Percentiles rank a stretch among this genome's conserved stretches.
Conservation (phyloP, 2,329 filamentous ascomycete species). For the Cladosporium sp. region DNA sequence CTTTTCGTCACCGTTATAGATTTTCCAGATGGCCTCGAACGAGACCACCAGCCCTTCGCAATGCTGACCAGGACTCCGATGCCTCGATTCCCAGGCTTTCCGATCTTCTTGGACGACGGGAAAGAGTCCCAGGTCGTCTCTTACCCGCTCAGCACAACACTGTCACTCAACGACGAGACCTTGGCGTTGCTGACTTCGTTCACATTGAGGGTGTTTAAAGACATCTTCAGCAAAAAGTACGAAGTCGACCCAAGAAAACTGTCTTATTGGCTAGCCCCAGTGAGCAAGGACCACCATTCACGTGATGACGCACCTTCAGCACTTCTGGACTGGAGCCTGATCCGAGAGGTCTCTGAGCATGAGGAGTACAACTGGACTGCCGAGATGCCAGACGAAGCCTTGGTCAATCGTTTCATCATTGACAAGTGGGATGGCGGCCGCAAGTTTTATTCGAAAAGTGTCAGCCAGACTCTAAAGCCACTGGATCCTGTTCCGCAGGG, state of each 20-base stretch:
- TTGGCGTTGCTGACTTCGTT: slow-evolving; percentile 66
- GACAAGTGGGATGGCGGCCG: slow-evolving; percentile 59
- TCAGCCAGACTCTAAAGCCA: slow-evolving; percentile 58
- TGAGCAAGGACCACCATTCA: slow-evolving; percentile 3
- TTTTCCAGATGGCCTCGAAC: slow-evolving; percentile 60
- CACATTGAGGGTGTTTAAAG: slow-evolving; percentile 73
- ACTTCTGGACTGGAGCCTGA: slow-evolving; percentile 62
- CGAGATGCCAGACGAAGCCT: slow-evolving; percentile 39
- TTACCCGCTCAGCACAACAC: slow-evolving; percentile 33
- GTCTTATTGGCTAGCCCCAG: slow-evolving; percentile 81
- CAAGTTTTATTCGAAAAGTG: slow-evolving; percentile 55
- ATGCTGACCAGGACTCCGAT: slow-evolving; percentile 69
- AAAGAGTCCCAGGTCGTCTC: slow-evolving; percentile 57
- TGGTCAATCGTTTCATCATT: slow-evolving; percentile 56
- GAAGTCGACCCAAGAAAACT: slow-evolving; percentile 63
- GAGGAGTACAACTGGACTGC: slow-evolving; percentile 49
- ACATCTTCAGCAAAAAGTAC: slow-evolving; percentile 88
- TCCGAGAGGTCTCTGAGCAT: slow-evolving; percentile 44
- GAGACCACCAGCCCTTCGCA: slow-evolving; percentile 63
- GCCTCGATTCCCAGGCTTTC: slow-evolving; percentile 66
- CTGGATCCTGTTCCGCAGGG: slow-evolving; percentile 64
- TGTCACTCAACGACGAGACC: slow-evolving; percentile 48
- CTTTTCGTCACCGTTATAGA: slow-evolving; percentile 65
- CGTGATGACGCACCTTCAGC: neutral
- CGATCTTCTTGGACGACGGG: slow-evolving; percentile 69